These are phyloP conservation scores for Parascedosporium putredinis DNA, from an alignment of 2,329 filamentous ascomycete species.

Conservation along the genomic window DNA sequence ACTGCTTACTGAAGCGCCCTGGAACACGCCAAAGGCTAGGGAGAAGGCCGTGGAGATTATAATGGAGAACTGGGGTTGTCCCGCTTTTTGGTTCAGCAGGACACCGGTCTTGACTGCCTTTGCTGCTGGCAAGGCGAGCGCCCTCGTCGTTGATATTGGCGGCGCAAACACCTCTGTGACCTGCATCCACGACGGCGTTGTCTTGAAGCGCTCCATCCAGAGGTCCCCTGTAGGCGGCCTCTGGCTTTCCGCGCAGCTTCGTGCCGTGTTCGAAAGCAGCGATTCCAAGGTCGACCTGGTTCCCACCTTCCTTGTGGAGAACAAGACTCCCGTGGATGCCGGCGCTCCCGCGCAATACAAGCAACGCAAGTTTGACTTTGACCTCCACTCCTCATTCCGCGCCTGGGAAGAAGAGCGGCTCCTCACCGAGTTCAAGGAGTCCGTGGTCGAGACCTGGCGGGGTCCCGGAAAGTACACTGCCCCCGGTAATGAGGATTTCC, in stretches of 20 bases:
- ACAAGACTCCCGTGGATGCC: conserved; percentile 82
- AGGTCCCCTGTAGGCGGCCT: conserved; percentile 78
- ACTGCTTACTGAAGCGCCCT: conserved; percentile 86
- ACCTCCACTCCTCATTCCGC: conserved; percentile 61
- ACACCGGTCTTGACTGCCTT: conserved; percentile 87
- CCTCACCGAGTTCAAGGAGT: conserved; percentile 94
- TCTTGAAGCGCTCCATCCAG: conserved; percentile 81
- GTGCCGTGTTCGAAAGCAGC: conserved; percentile 62
- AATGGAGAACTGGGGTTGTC: conserved; percentile 93
- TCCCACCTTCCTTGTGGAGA: conserved; percentile 79
- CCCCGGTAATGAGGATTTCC: conserved; percentile 66
- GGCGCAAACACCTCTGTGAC: conserved; percentile 82
- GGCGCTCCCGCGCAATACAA: conserved; percentile 67
- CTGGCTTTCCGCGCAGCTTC: conserved; percentile 83
- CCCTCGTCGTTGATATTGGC: conserved; percentile 84
- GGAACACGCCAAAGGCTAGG: conserved; percentile 78
- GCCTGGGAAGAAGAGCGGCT: conserved; percentile 84
- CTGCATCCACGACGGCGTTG: conserved; percentile 87
- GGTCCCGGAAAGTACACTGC: conserved; percentile 59
- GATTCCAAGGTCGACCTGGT: conserved; percentile 63
- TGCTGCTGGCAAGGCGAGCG: conserved; percentile 84
- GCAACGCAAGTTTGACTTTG: conserved; percentile 57
- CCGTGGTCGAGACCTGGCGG: conserved; percentile 86
- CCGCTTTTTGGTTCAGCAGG: conserved; percentile 86
- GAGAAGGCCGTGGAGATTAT: conserved; percentile 94